Conservation (phyloP, 169 alveolate species). For the Theileria parva region DNA sequence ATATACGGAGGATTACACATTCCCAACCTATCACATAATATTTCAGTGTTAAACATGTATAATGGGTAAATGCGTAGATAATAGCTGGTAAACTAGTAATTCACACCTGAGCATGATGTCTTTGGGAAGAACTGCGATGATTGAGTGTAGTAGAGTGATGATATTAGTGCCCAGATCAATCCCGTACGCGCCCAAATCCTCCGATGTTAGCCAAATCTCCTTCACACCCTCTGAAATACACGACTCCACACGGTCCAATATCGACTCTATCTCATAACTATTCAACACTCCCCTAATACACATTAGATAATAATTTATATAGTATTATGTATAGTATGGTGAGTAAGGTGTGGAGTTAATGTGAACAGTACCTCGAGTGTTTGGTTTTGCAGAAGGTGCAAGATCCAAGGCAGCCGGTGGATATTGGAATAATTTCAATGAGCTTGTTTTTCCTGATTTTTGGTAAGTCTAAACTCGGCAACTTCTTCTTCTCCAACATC, state of each 20-base stretch:
- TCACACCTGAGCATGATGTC: constrained; percentile 80
- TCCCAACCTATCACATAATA: constrained; percentile 85
- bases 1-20: constrained; percentile 99
- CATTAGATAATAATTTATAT: background rate
- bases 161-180: constrained; percentile 94
- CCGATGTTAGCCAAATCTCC: constrained; percentile 98
- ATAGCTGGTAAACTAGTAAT: too few relatives aligned
- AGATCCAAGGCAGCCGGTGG: constrained; percentile 97
- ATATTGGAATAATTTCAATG: constrained; percentile 86
- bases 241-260: constrained; percentile 84
- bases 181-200: constrained; percentile 98
- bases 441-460: constrained; percentile 94
- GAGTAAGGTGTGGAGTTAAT: too few relatives aligned
- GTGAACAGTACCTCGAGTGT: constrained; percentile 86
- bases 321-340: constrained; percentile 16
- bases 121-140: constrained; percentile 74
- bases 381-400: constrained; percentile 98
- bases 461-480: constrained; percentile 94
- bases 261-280: constrained; percentile 88
- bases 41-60: too few relatives aligned
- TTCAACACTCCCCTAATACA: constrained; percentile 92
- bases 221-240: constrained; percentile 88
- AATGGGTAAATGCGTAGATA: too few relatives aligned
- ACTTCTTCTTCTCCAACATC: constrained; percentile 81
- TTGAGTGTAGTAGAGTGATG: constrained; percentile 84